Percentiles rank a stretch among this genome's conserved stretches.
Conservation (phyloP, 352 stramenopile species). For the Globisporangium uncinulatum region DNA sequence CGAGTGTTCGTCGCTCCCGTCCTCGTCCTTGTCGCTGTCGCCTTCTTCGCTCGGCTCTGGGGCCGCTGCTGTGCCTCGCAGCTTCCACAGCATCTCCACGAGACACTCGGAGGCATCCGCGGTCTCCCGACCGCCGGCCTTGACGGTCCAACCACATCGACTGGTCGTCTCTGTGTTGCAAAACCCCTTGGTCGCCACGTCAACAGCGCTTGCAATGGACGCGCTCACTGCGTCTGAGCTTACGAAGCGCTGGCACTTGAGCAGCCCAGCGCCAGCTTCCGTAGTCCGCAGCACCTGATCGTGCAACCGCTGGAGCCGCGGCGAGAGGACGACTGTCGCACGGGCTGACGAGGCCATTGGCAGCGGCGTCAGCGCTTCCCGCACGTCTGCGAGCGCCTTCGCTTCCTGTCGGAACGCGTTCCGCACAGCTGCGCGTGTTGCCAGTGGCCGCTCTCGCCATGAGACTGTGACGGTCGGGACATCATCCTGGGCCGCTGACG, state of each 20-base stretch:
- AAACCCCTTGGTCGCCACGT: slow-evolving; percentile 6
- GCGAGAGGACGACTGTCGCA: slow-evolving; percentile 26
- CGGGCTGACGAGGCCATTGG: slow-evolving; percentile 6
- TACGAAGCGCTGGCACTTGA: slow-evolving; percentile 10
- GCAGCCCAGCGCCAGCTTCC: slow-evolving; percentile 16
- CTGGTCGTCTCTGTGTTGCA: slow-evolving; percentile 1
- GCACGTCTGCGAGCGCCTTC: slow-evolving; percentile 24
- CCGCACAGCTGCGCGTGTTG: slow-evolving; percentile 42
- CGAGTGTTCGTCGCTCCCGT: not conserved
- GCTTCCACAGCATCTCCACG: slow-evolving; percentile 5
- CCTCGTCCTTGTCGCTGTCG: not conserved
- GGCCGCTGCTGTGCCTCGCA: not conserved
- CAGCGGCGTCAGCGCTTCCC: slow-evolving; percentile 14
- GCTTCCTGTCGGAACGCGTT: slow-evolving; percentile 44
- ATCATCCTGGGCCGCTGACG: not conserved
- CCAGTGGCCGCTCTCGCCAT: slow-evolving; percentile 43
- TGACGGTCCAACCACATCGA: too few species aligned
- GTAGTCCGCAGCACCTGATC: slow-evolving; percentile 24
- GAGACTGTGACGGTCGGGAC: slow-evolving; percentile 15
- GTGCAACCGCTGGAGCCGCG: slow-evolving; percentile 33
- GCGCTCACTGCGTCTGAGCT: not conserved
- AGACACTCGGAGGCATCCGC: not conserved
- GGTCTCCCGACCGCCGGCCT: not conserved
- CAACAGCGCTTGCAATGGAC: slow-evolving; percentile 8
- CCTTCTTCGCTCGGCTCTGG: too few species aligned